Percentiles rank a stretch among this genome's conserved stretches.
phyloP scores from a whole-genome alignment of 345 rosid genomes.

The Citrus inodora region DNA sequence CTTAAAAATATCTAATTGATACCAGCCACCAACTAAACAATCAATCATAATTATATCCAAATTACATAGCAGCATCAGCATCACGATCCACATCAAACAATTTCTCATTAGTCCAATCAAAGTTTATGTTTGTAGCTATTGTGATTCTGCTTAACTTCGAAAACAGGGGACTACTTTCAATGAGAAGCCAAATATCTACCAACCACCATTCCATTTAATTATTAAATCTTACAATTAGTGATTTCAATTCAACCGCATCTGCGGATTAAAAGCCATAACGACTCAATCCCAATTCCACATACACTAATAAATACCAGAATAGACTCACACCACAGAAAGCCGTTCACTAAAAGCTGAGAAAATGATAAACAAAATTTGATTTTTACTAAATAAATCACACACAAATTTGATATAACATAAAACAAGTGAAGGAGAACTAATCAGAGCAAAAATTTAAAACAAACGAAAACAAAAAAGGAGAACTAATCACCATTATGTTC shows the following conservation, averaged over 20 bases:
- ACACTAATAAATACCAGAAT: background rate
- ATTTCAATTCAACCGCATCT: background rate
- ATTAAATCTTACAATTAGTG: background rate
- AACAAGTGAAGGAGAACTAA: background rate
- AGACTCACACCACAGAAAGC: background rate
- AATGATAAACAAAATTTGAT: background rate
- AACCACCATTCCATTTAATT: background rate
- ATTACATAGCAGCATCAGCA: background rate
- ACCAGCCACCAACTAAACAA: background rate
- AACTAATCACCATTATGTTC: constrained; percentile 45
- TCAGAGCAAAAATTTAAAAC: constrained; percentile 5
- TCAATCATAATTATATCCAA: background rate
- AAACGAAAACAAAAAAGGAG: background rate
- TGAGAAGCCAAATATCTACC: no score
- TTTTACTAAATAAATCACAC: background rate
- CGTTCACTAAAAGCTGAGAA: background rate
- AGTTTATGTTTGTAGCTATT: background rate
- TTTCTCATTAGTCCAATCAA: background rate
- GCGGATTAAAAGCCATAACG: background rate
- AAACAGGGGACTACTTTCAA: no score
- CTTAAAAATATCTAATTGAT: background rate
- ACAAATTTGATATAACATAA: background rate
- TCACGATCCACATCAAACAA: background rate
- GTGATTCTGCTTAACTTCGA: background rate
- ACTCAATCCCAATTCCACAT: background rate